Conservation (phyloP, 768 basidiomycete genomes). For the Amanita muscaria region DNA sequence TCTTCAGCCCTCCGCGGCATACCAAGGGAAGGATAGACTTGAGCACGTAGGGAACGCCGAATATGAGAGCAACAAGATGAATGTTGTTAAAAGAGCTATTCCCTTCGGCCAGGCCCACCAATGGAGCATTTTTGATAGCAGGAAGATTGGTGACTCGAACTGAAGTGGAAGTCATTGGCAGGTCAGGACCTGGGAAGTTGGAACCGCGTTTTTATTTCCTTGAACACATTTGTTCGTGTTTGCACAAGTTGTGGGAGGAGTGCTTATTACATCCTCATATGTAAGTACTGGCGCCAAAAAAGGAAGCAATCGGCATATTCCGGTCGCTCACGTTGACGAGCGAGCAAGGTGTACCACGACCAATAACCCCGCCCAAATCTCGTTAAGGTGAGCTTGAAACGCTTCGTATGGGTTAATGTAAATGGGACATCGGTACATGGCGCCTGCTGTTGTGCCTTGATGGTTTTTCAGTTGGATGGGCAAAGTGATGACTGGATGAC, state of each 20-base stretch:
- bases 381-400: slow-evolving; percentile 3
- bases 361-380: neutral
- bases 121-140: slow-evolving; percentile 79
- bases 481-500: slow-evolving; percentile 3
- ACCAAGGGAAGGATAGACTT: slow-evolving; percentile 79
- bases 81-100: slow-evolving; percentile 77
- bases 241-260: neutral
- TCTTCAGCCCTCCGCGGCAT: slow-evolving; percentile 76
- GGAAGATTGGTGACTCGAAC: slow-evolving; percentile 60
- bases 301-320: no score
- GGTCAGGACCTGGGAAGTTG: slow-evolving; percentile 7
- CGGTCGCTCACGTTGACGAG: no score
- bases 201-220: slow-evolving; percentile 3
- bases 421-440: no score
- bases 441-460: no score
- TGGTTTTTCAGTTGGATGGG: no score
- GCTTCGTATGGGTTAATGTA: no score
- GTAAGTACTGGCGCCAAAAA: no score
- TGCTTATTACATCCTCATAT: no score
- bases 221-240: slow-evolving; percentile 5
- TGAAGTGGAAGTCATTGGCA: slow-evolving; percentile 33
- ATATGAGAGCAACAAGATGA: slow-evolving; percentile 68
- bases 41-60: slow-evolving; percentile 77
- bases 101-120: slow-evolving; percentile 77
- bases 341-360: neutral